phyloP scores from a whole-genome alignment of 179 eudicot species.

The Heliamphora ciliata region DNA sequence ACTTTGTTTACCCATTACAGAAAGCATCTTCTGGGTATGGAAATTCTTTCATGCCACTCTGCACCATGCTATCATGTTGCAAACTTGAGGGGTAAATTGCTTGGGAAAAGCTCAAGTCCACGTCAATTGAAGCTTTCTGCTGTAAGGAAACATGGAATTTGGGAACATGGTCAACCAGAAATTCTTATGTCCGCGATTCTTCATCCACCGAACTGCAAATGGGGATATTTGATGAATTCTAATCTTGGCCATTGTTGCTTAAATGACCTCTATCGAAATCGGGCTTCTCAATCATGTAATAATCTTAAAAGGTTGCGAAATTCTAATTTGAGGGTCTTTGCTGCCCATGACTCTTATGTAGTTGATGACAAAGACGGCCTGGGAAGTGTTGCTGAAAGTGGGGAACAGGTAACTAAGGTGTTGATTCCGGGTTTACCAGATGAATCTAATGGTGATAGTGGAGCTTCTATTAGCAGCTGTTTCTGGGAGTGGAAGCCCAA shows the following conservation, averaged over 20 bases:
- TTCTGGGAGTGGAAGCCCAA: slow-evolving; percentile 93
- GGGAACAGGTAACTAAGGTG: slow-evolving; percentile 39
- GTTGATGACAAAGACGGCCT: slow-evolving; percentile 40
- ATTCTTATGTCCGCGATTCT: too few relatives aligned
- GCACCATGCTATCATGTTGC: slow-evolving; percentile 30
- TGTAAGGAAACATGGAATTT: slow-evolving; percentile 21
- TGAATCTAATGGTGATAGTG: slow-evolving; percentile 48
- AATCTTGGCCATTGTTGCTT: slow-evolving; percentile 14
- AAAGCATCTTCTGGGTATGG: slow-evolving; percentile 35
- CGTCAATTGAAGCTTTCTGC: slow-evolving; percentile 20
- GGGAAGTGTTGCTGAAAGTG: slow-evolving; percentile 29
- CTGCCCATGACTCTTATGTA: slow-evolving; percentile 38
- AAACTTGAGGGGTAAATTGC: slow-evolving; percentile 19
- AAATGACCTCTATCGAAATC: slow-evolving; percentile 16
- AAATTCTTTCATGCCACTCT: slow-evolving; percentile 51
- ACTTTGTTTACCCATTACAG: slow-evolving; percentile 19
- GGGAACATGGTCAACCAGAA: background rate
- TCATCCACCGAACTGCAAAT: slow-evolving; percentile 1
- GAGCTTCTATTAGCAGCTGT: slow-evolving; percentile 52
- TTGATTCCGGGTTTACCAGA: slow-evolving; percentile 71
- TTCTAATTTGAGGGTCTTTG: slow-evolving; percentile 31
- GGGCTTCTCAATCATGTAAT: slow-evolving; percentile 21
- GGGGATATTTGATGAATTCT: slow-evolving; percentile 19
- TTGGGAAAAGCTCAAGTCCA: slow-evolving; percentile 21
- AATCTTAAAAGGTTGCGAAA: slow-evolving; percentile 25